These are phyloP conservation scores for Gynandropsis gynandra DNA, from an alignment of 345 rosid genomes.

Conservation along the genomic window DNA sequence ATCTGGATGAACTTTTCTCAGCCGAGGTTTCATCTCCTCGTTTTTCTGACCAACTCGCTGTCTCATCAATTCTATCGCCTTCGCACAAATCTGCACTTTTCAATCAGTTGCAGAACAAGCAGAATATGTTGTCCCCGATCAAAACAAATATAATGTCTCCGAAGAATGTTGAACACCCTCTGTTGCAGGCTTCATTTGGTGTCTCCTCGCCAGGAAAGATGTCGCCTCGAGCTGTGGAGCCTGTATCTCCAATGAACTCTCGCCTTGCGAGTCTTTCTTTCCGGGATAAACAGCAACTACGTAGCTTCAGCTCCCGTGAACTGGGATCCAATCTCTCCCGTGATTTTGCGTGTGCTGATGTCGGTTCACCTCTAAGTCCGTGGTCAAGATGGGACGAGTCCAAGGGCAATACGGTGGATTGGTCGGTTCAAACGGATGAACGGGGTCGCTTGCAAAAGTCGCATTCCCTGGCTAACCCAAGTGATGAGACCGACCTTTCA, in stretches of 20 bases:
- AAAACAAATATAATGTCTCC: slow-evolving; percentile 49
- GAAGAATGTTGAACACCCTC: slow-evolving; percentile 50
- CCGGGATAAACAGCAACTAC: slow-evolving; percentile 41
- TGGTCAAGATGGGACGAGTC: slow-evolving; percentile 86
- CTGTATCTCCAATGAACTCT: slow-evolving; percentile 61
- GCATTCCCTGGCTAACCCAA: slow-evolving; percentile 44
- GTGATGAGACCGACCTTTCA: slow-evolving; percentile 65
- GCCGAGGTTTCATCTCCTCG: slow-evolving; percentile 58
- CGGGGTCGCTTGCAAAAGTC: slow-evolving; percentile 41
- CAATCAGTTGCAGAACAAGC: slow-evolving; percentile 62
- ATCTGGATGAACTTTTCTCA: slow-evolving; percentile 59
- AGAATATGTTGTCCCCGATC: slow-evolving; percentile 67
- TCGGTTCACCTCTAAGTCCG: slow-evolving; percentile 55
- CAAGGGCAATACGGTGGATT: slow-evolving; percentile 55
- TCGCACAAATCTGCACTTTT: slow-evolving; percentile 53
- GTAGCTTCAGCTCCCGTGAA: slow-evolving; percentile 61
- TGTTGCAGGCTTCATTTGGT: slow-evolving; percentile 34
- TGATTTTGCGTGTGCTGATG: slow-evolving; percentile 22
- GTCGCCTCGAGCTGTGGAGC: slow-evolving; percentile 77
- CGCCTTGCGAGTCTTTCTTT: slow-evolving; percentile 47
- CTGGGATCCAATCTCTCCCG: slow-evolving; percentile 45
- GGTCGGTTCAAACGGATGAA: slow-evolving; percentile 55
- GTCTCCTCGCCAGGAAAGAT: slow-evolving; percentile 48
- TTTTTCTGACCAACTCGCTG: slow-evolving; percentile 45
- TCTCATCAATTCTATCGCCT: slow-evolving; percentile 52